Evolutionary conservation across 257 asterid genomes (phyloP), one percentile per base, ranked within the genome.

Genomic region (Capsicum rhomboideum): DNA sequence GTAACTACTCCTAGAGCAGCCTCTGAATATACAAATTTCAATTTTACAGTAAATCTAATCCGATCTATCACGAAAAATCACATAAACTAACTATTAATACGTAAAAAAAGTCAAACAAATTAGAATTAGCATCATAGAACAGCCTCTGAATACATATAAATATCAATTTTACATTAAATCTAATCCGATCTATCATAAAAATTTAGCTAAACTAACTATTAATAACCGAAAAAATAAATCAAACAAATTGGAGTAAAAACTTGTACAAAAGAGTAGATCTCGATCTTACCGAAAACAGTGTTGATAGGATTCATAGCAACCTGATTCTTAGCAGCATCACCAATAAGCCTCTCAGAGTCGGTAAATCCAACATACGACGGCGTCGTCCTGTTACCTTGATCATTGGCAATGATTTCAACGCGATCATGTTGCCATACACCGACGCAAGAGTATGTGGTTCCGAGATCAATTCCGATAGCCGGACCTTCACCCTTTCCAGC

Each of bases 241-340:
- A 10, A 68, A 68, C 50, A 18, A 17, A 68, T 34, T 37, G 4
- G 7, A 67, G 31, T 2, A 12, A 68, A 61, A 64, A 64, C 44
- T 31, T 17, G 26, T 17, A 67, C 0, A 8, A 5, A 40, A 40
- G 31, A 42, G 12, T n/a, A 42, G 56, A 42, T 72, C n/a, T 55
- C 21, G 12, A 72, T n/a, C 58, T 44, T 74, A 74, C 58, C 80
- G 21, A 74, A 74, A 4, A 74, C 80, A 46, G 80, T 74, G 59
- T 74, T 74, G 59, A 74, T n/a, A 21, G 80, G 80, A 34, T 74
- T 74, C 80, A 74, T 74, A 11, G 80, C 80, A 8, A 74, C 80
- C 82, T 88, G 90, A 49, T 88, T 88, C 85, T 88, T 88, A 2
- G 90, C 90, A 2, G 90, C 90, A 42, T 88, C 88, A 29, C 90